Conservation (phyloP, 257 asterid genomes). For the Asclepias syriaca region DNA sequence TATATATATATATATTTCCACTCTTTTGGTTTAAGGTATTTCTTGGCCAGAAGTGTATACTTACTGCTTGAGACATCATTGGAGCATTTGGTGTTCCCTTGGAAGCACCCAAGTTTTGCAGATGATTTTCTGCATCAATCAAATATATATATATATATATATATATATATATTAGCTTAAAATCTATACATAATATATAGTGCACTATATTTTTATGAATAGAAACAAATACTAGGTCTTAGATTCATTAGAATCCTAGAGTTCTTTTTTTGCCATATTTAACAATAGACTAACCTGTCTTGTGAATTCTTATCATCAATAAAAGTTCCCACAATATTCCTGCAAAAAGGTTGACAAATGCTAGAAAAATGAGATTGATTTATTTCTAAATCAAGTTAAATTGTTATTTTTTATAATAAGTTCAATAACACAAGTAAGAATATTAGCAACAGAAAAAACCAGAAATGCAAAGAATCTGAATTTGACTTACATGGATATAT, state of each 20-base stretch:
- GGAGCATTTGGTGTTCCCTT: conserved; percentile 34
- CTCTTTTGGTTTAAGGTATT: neutral
- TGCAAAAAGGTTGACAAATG: conserved; percentile 18
- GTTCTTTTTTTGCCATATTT: neutral
- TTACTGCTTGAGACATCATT: conserved; percentile 35
- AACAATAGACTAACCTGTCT: conserved; percentile 34
- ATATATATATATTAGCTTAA: no score
- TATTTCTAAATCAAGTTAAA: no score
- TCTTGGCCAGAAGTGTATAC: conserved; percentile 9
- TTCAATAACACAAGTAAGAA: no score
- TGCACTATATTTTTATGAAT: no score
- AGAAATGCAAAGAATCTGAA: neutral
- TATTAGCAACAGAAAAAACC: neutral
- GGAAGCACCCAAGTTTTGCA: conserved; percentile 38
- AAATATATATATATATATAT: neutral
- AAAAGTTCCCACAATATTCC: conserved; percentile 54
- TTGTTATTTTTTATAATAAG: no score
- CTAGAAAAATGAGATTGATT: neutral
- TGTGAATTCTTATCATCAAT: conserved; percentile 31
- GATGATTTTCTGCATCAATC: conserved; percentile 37
- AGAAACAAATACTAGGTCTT: neutral
- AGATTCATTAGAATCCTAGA: neutral
- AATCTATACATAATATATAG: no score
- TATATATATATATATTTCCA: no score
- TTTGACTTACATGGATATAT: conserved; percentile 41